These are phyloP conservation scores for Coniochaeta sp. DNA, from an alignment of 2,329 filamentous ascomycete genomes.

Conservation along the genomic window DNA sequence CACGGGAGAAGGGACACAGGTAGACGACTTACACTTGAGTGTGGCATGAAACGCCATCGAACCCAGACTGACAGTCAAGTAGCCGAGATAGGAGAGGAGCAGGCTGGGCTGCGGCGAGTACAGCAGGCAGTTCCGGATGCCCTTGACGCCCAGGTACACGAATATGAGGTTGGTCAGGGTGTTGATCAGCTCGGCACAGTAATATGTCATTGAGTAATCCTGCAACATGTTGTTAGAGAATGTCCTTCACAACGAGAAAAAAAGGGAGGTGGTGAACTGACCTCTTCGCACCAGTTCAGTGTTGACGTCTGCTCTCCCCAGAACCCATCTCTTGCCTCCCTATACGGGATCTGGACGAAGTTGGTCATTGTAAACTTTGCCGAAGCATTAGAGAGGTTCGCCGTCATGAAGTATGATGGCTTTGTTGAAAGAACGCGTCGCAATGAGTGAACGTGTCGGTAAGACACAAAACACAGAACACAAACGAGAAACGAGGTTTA, in stretches of 20 bases:
- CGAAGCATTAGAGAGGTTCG: background rate
- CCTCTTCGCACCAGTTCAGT: conserved; percentile 32
- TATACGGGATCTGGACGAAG: conserved; percentile 24
- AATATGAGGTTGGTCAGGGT: conserved; percentile 79
- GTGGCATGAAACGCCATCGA: conserved; percentile 52
- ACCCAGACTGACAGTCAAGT: conserved; percentile 46
- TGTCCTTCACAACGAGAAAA: background rate
- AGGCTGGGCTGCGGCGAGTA: conserved; percentile 73
- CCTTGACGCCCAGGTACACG: conserved; percentile 68
- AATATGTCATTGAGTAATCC: conserved; percentile 29
- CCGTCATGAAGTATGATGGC: too few relatives aligned
- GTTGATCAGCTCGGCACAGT: conserved; percentile 35
- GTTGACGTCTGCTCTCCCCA: conserved; percentile 30
- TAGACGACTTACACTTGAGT: conserved; percentile 43
- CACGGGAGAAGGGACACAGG: background rate
- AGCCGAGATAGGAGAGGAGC: conserved; percentile 51
- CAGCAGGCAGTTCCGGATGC: conserved; percentile 64
- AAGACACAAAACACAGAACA: background rate
- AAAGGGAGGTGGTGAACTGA: conserved; percentile 7
- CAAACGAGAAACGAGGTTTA: background rate
- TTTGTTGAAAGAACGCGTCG: background rate
- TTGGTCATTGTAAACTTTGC: conserved; percentile 7
- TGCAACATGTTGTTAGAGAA: conserved; percentile 9
- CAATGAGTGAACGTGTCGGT: background rate
- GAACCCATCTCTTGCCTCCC: conserved; percentile 25